phyloP scores from a whole-genome alignment of 2,329 filamentous ascomycete species.

The Fulvia fulva region DNA sequence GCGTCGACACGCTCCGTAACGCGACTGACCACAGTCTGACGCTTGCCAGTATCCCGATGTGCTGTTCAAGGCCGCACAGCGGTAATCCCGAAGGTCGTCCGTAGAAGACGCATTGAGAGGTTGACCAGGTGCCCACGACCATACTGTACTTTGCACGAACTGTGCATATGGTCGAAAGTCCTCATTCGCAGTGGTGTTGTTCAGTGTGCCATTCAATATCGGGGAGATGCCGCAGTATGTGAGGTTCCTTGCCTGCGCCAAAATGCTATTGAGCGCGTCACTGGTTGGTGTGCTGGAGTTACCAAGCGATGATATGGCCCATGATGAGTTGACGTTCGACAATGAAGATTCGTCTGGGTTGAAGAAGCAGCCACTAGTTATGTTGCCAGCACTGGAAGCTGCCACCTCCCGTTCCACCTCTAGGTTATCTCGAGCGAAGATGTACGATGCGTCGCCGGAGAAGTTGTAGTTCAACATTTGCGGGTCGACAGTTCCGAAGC shows the following conservation, averaged over 20 bases:
- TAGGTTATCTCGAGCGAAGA: constrained; percentile 51
- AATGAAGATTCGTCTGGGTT: constrained; percentile 39
- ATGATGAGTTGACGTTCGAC: constrained; percentile 50
- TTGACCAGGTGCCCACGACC: constrained; percentile 58
- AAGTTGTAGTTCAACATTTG: constrained; percentile 56
- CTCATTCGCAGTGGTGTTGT: constrained; percentile 48
- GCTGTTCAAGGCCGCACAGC: constrained; percentile 55
- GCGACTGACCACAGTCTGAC: constrained; percentile 50
- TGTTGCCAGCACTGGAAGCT: constrained; percentile 36
- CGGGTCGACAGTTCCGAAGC: constrained; percentile 55
- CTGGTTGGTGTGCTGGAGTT: constrained; percentile 15
- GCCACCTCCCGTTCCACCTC: constrained; percentile 35
- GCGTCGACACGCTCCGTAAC: constrained; percentile 56
- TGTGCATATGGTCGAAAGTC: constrained; percentile 48
- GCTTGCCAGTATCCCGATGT: constrained; percentile 56
- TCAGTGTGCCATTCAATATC: constrained; percentile 54
- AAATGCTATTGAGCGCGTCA: constrained; percentile 19
- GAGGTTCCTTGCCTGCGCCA: constrained; percentile 36
- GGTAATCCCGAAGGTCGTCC: constrained; percentile 29
- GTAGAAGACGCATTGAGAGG: constrained; percentile 46
- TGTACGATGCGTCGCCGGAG: constrained; percentile 44
- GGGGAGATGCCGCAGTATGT: constrained; percentile 60
- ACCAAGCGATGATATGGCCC: constrained; percentile 40
- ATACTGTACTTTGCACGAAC: constrained; percentile 50
- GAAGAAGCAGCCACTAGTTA: constrained; percentile 55